These are phyloP conservation scores for Inonotus obliquus DNA, from an alignment of 1,284 basidiomycete species.

Conservation along the genomic window DNA sequence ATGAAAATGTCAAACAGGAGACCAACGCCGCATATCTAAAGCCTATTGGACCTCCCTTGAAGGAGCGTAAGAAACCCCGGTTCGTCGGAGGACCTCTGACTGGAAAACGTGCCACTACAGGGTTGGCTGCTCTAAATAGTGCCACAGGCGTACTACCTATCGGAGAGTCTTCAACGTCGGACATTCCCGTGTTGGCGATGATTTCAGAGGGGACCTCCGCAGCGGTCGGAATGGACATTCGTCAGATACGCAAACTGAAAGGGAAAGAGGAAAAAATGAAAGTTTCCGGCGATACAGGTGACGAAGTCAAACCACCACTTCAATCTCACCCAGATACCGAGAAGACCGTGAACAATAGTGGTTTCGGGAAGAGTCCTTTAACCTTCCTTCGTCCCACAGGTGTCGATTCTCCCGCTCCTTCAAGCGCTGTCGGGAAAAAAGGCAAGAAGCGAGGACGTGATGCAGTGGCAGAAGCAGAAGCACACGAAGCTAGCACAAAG, in stretches of 20 bases:
- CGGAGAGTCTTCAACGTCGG: neutral
- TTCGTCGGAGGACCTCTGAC: neutral
- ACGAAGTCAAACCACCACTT: neutral
- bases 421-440: neutral
- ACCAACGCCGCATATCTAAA: neutral
- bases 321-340: neutral
- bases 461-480: neutral
- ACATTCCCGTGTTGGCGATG: conserved; percentile 15
- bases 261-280: neutral
- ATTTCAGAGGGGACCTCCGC: conserved; percentile 10
- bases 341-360: neutral
- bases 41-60: neutral
- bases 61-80: neutral
- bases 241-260: conserved; percentile 4
- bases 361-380: conserved; percentile 1
- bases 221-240: conserved; percentile 15
- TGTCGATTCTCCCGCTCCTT: conserved; percentile 10
- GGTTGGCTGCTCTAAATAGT: conserved; percentile 1
- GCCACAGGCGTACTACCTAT: neutral
- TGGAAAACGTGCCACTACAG: neutral
- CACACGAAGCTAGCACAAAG: neutral
- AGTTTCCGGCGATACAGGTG: neutral
- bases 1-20: neutral
- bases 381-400: conserved; percentile 17
- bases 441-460: conserved; percentile 7